Conservation (phyloP, 331 rosid genomes). For the Telfairia occidentalis region DNA sequence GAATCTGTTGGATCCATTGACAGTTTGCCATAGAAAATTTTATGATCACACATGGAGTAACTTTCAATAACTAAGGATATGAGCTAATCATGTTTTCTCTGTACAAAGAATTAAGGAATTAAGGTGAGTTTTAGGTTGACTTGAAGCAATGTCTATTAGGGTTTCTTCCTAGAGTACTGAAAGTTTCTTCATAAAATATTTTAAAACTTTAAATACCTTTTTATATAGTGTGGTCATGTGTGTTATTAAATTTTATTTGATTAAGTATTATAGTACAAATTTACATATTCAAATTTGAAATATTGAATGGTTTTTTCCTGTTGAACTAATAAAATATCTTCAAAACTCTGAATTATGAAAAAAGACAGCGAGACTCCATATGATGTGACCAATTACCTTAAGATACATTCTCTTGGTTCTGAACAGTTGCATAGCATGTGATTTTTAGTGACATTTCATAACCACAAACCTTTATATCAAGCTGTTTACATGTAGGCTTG, state of each 20-base stretch:
- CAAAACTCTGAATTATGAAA: not conserved
- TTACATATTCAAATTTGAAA: not conserved
- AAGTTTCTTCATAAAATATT: not conserved
- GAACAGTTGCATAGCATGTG: constrained; percentile 2
- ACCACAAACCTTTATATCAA: not conserved
- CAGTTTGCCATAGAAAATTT: not conserved
- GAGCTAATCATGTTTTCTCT: not conserved
- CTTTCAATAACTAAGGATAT: not conserved
- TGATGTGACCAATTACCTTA: not conserved
- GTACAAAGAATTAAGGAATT: not conserved
- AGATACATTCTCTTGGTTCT: not conserved
- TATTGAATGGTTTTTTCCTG: not conserved
- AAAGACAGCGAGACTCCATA: not conserved
- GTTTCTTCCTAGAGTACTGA: not conserved
- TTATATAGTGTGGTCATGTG: not conserved
- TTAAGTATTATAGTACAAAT: not conserved
- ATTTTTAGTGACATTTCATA: not conserved
- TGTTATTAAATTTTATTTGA: not conserved
- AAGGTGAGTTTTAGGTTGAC: not conserved
- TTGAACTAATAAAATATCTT: not conserved
- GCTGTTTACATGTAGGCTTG: not conserved
- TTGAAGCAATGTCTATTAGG: not conserved
- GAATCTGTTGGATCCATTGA: not conserved
- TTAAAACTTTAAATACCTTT: not conserved
- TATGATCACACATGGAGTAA: not conserved